Conservation (phyloP, 305 asterid species). For the Solanum hybrid region DNA sequence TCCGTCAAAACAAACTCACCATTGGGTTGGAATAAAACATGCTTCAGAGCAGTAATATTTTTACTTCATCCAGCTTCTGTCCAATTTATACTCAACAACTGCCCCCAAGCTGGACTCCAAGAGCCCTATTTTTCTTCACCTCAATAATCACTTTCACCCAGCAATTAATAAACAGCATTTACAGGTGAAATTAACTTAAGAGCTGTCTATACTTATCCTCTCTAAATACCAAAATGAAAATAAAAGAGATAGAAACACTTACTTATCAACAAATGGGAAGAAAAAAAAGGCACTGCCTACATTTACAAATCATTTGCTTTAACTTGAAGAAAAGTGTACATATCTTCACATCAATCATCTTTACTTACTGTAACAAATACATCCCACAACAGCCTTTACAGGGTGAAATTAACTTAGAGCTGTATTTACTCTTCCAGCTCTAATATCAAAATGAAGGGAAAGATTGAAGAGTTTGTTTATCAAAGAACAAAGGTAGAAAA, state of each 20-base stretch:
- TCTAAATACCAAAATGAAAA: neutral
- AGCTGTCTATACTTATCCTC: neutral
- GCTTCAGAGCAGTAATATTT: neutral
- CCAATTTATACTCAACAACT: neutral
- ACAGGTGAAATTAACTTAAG: neutral
- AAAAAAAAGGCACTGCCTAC: neutral
- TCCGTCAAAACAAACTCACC: neutral
- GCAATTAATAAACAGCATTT: neutral
- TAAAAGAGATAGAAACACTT: neutral
- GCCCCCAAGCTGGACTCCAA: neutral
- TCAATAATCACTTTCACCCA: neutral
- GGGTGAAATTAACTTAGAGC: neutral
- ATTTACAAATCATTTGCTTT: neutral
- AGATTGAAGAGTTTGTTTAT: neutral
- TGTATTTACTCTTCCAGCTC: neutral
- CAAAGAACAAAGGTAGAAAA: neutral
- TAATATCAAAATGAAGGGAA: neutral
- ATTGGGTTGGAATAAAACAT: neutral
- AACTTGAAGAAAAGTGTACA: neutral
- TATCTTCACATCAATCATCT: neutral
- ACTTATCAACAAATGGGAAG: neutral
- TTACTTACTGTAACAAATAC: neutral
- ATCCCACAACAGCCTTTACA: conserved; percentile 4
- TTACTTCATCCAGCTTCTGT: neutral
- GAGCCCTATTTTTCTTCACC: neutral